These are phyloP conservation scores for Lentinula raphanica DNA, from an alignment of 768 basidiomycete species.

Conservation along the genomic window DNA sequence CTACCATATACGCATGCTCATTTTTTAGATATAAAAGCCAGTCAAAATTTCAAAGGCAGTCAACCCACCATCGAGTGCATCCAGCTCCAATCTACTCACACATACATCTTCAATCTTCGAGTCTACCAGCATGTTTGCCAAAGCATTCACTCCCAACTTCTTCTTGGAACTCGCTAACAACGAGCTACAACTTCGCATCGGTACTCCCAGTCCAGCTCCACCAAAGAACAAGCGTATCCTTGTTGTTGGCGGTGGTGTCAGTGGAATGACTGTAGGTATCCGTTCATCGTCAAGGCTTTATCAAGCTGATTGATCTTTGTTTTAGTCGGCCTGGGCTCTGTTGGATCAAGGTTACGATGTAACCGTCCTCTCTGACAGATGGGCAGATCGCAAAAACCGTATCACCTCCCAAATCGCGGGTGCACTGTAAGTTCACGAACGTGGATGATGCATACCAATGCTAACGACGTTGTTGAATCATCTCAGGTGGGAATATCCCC, in stretches of 20 bases:
- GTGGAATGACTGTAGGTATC: neutral
- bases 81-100: neutral
- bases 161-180: conserved; percentile 1
- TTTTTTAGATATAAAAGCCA: neutral
- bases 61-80: neutral
- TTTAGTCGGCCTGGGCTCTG: conserved; percentile 25
- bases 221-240: conserved; percentile 3
- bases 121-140: neutral
- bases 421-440: conserved; percentile 18
- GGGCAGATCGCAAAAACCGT: conserved; percentile 14
- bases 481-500: conserved; percentile 32
- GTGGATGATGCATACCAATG: neutral
- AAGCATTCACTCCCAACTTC: conserved; percentile 2
- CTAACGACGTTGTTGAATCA: neutral
- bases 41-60: neutral
- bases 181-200: neutral
- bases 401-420: conserved; percentile 23
- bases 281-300: neutral
- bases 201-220: conserved; percentile 1
- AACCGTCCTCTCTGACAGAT: conserved; percentile 24
- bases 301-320: neutral
- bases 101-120: too few species aligned
- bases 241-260: conserved; percentile 6
- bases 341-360: conserved; percentile 31
- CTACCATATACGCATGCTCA: neutral